Evolutionary conservation across 495 filamentous ascomycete species (phyloP).

Genomic region (Amorphotheca resinae): DNA sequence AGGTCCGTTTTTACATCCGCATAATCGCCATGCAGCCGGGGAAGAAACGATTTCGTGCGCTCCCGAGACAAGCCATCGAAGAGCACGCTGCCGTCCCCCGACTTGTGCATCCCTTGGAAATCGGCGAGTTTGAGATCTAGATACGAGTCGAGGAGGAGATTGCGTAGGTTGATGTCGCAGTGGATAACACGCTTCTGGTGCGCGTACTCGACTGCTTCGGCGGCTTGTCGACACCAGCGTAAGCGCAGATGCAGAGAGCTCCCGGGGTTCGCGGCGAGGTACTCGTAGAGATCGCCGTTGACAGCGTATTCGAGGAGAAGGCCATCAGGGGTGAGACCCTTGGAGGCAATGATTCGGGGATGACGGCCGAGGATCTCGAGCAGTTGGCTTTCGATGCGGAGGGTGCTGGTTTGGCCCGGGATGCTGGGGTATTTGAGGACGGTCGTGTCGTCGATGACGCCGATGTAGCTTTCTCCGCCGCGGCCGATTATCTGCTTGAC

Average conservation of each 20-base stretch:
- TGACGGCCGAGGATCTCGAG: constrained; percentile 13
- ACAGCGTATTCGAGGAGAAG: constrained; percentile 14
- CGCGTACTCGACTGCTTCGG: constrained; percentile 9
- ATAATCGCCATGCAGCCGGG: no score
- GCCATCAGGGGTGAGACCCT: constrained; percentile 12
- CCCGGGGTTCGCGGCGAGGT: constrained; percentile 6
- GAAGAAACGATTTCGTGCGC: constrained; percentile 17
- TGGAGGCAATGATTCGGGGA: constrained; percentile 14
- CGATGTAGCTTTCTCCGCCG: not conserved
- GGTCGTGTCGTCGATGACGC: constrained; percentile 5
- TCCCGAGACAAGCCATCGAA: constrained; percentile 16
- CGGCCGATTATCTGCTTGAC: no score
- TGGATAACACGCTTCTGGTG: constrained; percentile 9
- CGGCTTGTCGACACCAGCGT: constrained; percentile 7
- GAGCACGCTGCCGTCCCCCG: not conserved
- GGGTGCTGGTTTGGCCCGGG: no score
- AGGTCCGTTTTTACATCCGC: no score
- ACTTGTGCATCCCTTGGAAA: constrained; percentile 18
- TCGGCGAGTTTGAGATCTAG: constrained; percentile 15
- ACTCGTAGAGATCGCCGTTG: constrained; percentile 12
- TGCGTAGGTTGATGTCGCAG: constrained; percentile 11
- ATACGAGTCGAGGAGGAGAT: constrained; percentile 13
- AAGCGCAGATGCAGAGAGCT: constrained; percentile 1
- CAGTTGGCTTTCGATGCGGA: constrained; percentile 16
- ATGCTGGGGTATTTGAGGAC: constrained; percentile 10